Percentiles rank a stretch among this genome's conserved stretches.
Conservation (phyloP, 495 filamentous ascomycete species). For the Talaromyces borbonicus region DNA sequence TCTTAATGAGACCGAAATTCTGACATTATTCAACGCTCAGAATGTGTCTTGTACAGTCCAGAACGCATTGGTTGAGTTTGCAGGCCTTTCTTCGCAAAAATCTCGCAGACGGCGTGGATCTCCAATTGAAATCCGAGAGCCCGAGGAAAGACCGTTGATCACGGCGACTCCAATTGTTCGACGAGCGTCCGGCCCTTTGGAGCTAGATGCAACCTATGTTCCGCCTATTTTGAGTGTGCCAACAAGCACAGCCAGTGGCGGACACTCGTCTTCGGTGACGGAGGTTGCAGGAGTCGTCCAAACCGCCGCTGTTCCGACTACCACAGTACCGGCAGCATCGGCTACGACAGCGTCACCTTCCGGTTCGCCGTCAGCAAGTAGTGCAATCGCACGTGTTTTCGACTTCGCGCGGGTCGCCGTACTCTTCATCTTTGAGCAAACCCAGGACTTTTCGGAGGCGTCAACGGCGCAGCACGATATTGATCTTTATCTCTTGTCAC, state of each 20-base stretch:
- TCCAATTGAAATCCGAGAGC: background rate
- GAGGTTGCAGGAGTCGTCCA: constrained; percentile 9
- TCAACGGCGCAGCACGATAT: constrained; percentile 7
- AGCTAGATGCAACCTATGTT: background rate
- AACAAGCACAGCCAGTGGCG: constrained; percentile 4
- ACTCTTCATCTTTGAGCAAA: constrained; percentile 41
- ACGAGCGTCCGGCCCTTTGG: background rate
- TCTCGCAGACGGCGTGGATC: background rate
- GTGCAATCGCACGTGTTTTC: constrained; percentile 15
- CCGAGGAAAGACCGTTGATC: background rate
- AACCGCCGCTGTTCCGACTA: background rate
- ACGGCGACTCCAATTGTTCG: background rate
- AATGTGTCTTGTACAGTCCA: constrained; percentile 69
- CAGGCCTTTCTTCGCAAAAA: background rate
- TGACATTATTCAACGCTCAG: constrained; percentile 64
- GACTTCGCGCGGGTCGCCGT: constrained; percentile 40
- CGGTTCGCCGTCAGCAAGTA: constrained; percentile 6
- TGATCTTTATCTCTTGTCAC: constrained; percentile 4
- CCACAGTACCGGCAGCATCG: constrained; percentile 9
- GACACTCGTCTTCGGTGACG: too few relatives aligned
- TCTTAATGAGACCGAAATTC: constrained; percentile 52
- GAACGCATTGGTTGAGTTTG: constrained; percentile 59
- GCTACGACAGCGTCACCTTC: constrained; percentile 14
- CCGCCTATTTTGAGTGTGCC: constrained; percentile 2
- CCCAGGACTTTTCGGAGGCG: constrained; percentile 27